Base-by-base conservation (phyloP, 768 basidiomycete species). In the Phlegmacium glaucopus region DNA sequence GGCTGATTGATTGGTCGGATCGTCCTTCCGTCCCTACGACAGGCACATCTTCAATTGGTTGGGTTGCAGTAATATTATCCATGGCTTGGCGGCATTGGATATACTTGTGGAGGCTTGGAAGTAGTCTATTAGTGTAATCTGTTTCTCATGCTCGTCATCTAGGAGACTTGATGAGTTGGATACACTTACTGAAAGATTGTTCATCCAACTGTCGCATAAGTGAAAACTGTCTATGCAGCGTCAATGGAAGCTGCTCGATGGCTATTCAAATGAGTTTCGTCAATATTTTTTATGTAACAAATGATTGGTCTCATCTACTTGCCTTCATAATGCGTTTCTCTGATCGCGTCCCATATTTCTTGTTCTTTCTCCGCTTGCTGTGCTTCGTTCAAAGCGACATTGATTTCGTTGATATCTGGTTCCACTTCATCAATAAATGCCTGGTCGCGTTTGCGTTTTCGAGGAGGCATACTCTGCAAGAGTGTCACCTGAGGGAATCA, bases 281-380 rank as follows among this genome's bases (percentile, higher is more conserved):
- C 32, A 6, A 34, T n/a, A 34, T 34, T 34, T n/a, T 8, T 34
- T 10, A 34, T 34, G 32, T 34, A n/a, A n/a, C n/a, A 34, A 11
- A 10, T 3, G 29, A 6, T 26, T 9, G 12, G 40, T 28, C 27
- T 13, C 37, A 28, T 16, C 5, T 29, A 51, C 72, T 41, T 36
- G 85, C 90, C 79, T 77, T 90, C 90, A 61, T 81, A 82, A 55
- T 89, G 80, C 50, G 91, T 86, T 57, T 91, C 90, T 58, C 80
- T 78, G 60, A 91, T 78, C 32, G 80, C 70, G 39, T 87, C 83
- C 86, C 87, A 88, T 30, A 87, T 72, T 27, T 81, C 80, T 49
- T 69, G 74, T 54, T 85, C 85, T 60, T 77, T 81, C 56, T 78
- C 72, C 17, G 59, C 38, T 52, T 56, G 50, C 53, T 54, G 51